Evolutionary conservation across 306 rosid species (phyloP).

Genomic region (Cicer judaicum): DNA sequence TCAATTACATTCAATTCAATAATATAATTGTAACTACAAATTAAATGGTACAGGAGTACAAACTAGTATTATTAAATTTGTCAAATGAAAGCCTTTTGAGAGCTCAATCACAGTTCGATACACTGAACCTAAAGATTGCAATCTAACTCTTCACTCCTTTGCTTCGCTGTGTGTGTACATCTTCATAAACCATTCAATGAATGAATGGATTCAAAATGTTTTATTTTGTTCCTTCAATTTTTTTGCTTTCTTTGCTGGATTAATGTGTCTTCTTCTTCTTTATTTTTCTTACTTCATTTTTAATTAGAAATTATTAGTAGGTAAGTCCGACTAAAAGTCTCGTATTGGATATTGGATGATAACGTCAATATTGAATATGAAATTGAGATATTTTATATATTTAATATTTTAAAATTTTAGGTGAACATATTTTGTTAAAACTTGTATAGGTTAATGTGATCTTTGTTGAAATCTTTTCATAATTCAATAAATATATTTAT

Average conservation of each 20-base stretch:
- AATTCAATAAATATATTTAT: too few species aligned
- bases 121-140: conserved; percentile 33
- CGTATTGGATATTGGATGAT: too few species aligned
- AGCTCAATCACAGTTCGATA: conserved; percentile 15
- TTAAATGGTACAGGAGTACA: background rate
- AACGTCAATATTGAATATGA: too few species aligned
- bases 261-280: background rate
- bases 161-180: conserved; percentile 1
- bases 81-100: background rate
- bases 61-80: conserved; percentile 15
- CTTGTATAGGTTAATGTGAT: too few species aligned
- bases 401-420: too few species aligned
- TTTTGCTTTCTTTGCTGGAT: background rate
- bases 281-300: background rate
- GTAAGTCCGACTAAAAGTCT: too few species aligned
- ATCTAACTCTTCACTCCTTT: conserved; percentile 2
- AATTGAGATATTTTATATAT: too few species aligned
- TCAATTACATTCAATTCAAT: background rate
- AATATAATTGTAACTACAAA: background rate
- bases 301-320: background rate
- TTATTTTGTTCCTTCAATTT: background rate
- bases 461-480: too few species aligned
- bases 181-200: conserved; percentile 11
- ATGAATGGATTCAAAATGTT: conserved; percentile 7
- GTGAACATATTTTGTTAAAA: too few species aligned